Evolutionary conservation across 139 green algal species (phyloP).

Genomic region (Asterochloris erici): DNA sequence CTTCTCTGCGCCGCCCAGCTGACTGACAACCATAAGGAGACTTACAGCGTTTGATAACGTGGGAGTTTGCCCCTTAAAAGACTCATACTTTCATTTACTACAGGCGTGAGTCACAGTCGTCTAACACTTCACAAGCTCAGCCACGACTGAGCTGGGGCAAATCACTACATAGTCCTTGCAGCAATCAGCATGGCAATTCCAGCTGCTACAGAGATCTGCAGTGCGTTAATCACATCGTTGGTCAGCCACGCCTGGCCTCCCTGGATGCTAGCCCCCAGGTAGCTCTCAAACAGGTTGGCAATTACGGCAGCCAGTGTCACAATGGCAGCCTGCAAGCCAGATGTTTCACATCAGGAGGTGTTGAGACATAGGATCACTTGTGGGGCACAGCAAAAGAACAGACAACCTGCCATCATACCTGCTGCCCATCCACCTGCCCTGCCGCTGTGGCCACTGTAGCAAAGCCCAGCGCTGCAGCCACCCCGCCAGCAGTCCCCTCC

Average conservation of each 20-base stretch:
- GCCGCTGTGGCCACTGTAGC: constrained; percentile 38
- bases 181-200: constrained; percentile 39
- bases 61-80: too few relatives aligned
- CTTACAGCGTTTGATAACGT: too few relatives aligned
- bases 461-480: constrained; percentile 60
- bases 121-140: too few relatives aligned
- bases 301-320: constrained; percentile 55
- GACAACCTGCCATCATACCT: neutral
- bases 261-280: constrained; percentile 82
- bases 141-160: too few relatives aligned
- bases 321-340: constrained; percentile 43
- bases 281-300: constrained; percentile 90
- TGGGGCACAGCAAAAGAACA: neutral
- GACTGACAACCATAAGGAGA: too few relatives aligned
- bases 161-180: neutral
- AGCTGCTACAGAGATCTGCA: constrained; percentile 90
- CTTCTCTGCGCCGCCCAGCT: too few relatives aligned
- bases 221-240: constrained; percentile 95
- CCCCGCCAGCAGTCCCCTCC: constrained; percentile 88
- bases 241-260: constrained; percentile 77
- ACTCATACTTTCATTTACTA: too few relatives aligned
- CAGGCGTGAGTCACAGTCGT: too few relatives aligned
- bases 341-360: neutral
- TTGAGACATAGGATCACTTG: neutral
- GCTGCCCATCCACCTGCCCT: constrained; percentile 39